A percentile compares a stretch with the other conserved stretches of the same genome.
phyloP scores from a whole-genome alignment of 78 protist genomes.

The Polysphondylium violaceum region DNA sequence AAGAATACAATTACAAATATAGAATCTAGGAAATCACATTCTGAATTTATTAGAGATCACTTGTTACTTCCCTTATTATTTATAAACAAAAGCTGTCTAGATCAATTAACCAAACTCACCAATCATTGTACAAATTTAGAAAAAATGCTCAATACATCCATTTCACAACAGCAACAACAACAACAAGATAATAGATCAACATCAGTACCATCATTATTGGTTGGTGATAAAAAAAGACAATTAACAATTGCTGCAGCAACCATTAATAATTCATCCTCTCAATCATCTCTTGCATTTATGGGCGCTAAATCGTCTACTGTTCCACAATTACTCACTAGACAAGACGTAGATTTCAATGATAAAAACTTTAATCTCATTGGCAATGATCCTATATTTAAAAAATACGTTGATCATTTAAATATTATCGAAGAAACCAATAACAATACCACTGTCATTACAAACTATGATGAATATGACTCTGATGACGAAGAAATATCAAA shows the following conservation, averaged over 20 bases:
- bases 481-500: not conserved
- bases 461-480: not conserved
- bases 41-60: slow-evolving; percentile 29
- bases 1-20: not conserved
- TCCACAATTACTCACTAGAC: slow-evolving; percentile 3
- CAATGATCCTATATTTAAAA: slow-evolving; percentile 22
- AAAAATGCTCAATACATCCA: not conserved
- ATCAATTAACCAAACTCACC: not conserved
- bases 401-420: not conserved
- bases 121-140: not conserved
- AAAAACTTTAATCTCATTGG: slow-evolving; percentile 8
- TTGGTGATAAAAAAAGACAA: not conserved
- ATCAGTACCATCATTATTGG: not conserved
- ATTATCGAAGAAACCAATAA: not conserved
- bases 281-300: not conserved
- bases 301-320: not conserved
- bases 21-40: slow-evolving; percentile 35
- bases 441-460: no score
- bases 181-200: not conserved
- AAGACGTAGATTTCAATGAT: not conserved
- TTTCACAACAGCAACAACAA: not conserved
- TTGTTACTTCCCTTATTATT: slow-evolving; percentile 17
- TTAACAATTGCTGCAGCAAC: not conserved
- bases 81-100: not conserved
- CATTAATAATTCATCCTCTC: not conserved